Evolutionary conservation across 768 basidiomycete species (phyloP), one percentile per base, ranked within the genome.

Genomic region (Auricularia heimuer): DNA sequence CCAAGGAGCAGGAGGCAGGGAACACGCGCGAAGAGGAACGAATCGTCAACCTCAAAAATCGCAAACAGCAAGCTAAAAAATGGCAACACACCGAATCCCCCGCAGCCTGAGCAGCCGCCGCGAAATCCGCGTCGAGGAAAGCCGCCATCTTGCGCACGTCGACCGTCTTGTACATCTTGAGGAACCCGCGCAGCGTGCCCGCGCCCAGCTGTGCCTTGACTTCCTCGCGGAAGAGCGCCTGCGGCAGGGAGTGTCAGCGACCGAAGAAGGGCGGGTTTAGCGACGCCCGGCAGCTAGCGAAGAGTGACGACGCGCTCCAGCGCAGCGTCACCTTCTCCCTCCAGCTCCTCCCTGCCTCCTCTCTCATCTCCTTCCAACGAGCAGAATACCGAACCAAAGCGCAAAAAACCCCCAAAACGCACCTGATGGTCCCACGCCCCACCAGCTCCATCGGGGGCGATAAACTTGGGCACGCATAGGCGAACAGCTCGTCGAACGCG

Each of bases 381-480:
- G 29, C 29, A 29, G 29, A 29, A 29, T 29, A 29, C 29, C 29
- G 29, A 29, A 29, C 29, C 29, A 29, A 39, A 39, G 12, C 8
- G 39, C 8, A 39, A 14, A 42, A 29, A 10, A 54, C 54, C 29
- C 29, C 29, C 29, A 29, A 10, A 6, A 60, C 56, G 24, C 56
- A 60, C 56, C 56, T n/a, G 29, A 33, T 60, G 56, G 18, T 60
- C 56, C 12, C 29, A 12, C 29, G 29, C 29, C 29, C 56, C 56
- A 24, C 8, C 29, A 6, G 24, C 56, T 1, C 29, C 56, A 29
- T 60, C 56, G 24, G 56, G 56, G 18, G 85, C 85, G 75, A 99
- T 95, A 80, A 98, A 98, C 75, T 97, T 96, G 3, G 97, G 75
- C 94, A 95, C 24, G 96, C 92, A 66, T 91, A 92, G 7, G 91